Evolutionary conservation across 352 stramenopile species (phyloP).

Genomic region (Plasmopara viticola): DNA sequence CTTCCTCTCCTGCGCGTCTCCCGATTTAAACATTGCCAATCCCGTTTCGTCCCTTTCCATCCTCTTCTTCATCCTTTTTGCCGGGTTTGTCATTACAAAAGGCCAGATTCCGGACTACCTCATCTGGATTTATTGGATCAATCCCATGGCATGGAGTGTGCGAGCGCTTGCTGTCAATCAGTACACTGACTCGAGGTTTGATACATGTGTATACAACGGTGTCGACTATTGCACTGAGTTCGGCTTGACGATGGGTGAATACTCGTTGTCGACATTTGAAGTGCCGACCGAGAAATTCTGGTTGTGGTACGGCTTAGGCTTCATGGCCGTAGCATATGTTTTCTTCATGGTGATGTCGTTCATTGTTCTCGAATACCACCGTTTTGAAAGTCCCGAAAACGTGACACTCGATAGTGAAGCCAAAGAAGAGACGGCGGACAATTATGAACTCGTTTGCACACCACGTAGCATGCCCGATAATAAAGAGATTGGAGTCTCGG

Average conservation of each 20-base stretch:
- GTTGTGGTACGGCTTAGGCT: constrained; percentile 17
- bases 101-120: constrained; percentile 23
- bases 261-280: constrained; percentile 13
- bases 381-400: constrained; percentile 16
- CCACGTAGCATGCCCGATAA: constrained; percentile 2
- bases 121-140: constrained; percentile 27
- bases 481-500: constrained; percentile 1
- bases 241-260: constrained; percentile 15
- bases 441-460: constrained; percentile 8
- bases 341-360: constrained; percentile 24
- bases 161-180: constrained; percentile 21
- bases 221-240: constrained; percentile 15
- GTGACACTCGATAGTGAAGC: constrained; percentile 8
- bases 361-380: constrained; percentile 13
- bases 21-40: constrained; percentile 20
- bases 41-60: constrained; percentile 14
- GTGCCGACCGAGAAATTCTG: constrained; percentile 15
- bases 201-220: constrained; percentile 12
- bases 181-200: constrained; percentile 16
- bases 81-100: constrained; percentile 20
- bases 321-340: constrained; percentile 13
- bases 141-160: constrained; percentile 16
- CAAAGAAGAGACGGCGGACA: neutral
- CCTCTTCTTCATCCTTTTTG: constrained; percentile 21
- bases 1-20: constrained; percentile 12